A percentile compares a stretch with the other conserved stretches of the same genome.
phyloP scores from a whole-genome alignment of 83 land plant genomes.

The Thuja plicata region DNA sequence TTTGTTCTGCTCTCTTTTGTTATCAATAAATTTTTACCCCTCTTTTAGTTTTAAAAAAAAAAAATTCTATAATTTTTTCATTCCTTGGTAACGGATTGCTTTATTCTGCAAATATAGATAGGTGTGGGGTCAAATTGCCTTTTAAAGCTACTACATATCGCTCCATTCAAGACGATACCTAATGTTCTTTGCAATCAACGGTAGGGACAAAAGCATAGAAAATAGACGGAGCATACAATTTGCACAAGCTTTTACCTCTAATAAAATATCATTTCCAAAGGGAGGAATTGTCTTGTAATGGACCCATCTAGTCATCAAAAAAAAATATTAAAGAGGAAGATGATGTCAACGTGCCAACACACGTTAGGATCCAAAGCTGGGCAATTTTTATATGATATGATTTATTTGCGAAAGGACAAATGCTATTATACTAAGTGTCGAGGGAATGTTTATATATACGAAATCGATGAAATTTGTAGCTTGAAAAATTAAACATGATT shows the following conservation, averaged over 20 bases:
- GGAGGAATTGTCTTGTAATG: neutral
- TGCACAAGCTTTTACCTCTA: neutral
- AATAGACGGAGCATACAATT: neutral
- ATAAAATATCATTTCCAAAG: neutral
- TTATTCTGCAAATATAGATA: neutral
- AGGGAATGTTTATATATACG: neutral
- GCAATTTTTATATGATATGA: neutral
- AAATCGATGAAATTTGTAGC: neutral
- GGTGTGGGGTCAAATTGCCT: constrained; percentile 1
- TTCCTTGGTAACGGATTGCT: neutral
- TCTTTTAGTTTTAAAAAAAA: too few species aligned
- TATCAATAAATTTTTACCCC: too few species aligned
- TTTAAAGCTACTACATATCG: neutral
- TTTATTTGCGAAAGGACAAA: neutral
- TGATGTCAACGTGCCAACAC: neutral
- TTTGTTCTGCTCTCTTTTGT: too few species aligned
- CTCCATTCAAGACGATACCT: neutral
- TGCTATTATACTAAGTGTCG: neutral
- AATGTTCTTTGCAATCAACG: neutral
- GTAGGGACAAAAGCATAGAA: neutral
- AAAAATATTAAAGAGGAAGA: neutral
- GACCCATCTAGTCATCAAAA: neutral
- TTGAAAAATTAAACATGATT: neutral
- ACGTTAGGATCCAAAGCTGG: neutral
- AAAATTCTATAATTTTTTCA: too few species aligned